Evolutionary conservation across 2,329 filamentous ascomycete genomes (phyloP).

Genomic region (Penicillium sp.): DNA sequence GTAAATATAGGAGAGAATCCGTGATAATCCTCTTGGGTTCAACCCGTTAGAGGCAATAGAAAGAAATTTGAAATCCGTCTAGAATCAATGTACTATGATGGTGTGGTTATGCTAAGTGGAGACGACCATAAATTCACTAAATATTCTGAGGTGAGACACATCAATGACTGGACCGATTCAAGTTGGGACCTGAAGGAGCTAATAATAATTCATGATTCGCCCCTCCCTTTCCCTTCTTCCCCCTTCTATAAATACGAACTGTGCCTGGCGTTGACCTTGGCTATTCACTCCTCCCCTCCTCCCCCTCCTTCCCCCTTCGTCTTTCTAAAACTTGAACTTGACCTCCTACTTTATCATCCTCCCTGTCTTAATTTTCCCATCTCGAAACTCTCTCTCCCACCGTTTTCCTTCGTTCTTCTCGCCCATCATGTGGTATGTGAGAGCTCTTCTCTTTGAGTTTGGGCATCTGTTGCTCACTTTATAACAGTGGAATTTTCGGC

Average conservation of each 20-base stretch:
- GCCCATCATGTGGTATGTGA: slow-evolving; percentile 35
- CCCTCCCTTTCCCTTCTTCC: slow-evolving; percentile 14
- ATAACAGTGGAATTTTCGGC: slow-evolving; percentile 56
- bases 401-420: slow-evolving; percentile 1
- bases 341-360: background rate
- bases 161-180: slow-evolving; percentile 6
- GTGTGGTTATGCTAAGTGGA: background rate
- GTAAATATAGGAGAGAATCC: background rate
- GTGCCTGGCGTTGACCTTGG: slow-evolving; percentile 3
- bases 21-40: too few relatives aligned
- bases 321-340: slow-evolving; percentile 1
- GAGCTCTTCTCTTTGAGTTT: background rate
- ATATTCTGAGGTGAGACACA: slow-evolving; percentile 4
- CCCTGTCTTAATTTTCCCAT: slow-evolving; percentile 1
- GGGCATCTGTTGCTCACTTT: slow-evolving; percentile 12
- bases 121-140: background rate
- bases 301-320: slow-evolving; percentile 5
- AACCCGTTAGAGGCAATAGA: too few relatives aligned
- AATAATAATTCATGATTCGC: slow-evolving; percentile 7
- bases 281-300: slow-evolving; percentile 1
- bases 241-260: slow-evolving; percentile 25
- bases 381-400: background rate
- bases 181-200: slow-evolving; percentile 1
- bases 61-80: background rate
- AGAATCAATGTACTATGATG: background rate